phyloP scores from a whole-genome alignment of 1,284 basidiomycete species.

The Fomitopsis schrenkii region DNA sequence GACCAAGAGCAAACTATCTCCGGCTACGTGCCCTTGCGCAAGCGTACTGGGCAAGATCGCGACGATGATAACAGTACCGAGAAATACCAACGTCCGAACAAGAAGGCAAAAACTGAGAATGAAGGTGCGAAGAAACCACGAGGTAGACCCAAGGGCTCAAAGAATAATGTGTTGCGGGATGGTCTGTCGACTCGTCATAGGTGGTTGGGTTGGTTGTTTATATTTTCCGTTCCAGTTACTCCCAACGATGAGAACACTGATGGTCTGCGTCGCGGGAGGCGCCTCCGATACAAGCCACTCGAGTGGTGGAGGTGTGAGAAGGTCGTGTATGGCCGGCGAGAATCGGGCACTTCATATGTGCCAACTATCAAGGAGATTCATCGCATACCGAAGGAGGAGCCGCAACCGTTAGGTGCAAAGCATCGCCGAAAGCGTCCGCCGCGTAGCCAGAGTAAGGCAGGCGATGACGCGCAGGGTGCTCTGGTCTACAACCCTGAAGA shows the following conservation, averaged over 20 bases:
- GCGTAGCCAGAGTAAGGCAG: slow-evolving; percentile 39
- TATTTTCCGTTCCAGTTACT: slow-evolving; percentile 9
- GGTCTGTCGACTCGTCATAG: slow-evolving; percentile 13
- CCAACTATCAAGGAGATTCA: slow-evolving; percentile 83
- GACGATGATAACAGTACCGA: slow-evolving; percentile 14
- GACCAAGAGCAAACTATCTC: slow-evolving; percentile 14
- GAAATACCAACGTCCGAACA: slow-evolving; percentile 10
- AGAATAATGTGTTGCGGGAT: slow-evolving; percentile 21
- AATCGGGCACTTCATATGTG: slow-evolving; percentile 52
- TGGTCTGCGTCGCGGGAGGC: slow-evolving; percentile 69
- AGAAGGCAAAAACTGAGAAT: slow-evolving; percentile 23
- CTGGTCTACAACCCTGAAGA: slow-evolving; percentile 60
- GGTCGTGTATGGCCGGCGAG: slow-evolving; percentile 71
- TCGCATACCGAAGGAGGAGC: slow-evolving; percentile 67
- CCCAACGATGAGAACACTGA: slow-evolving; percentile 18
- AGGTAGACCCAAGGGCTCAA: slow-evolving; percentile 20
- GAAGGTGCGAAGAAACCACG: slow-evolving; percentile 20
- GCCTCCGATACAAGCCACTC: slow-evolving; percentile 74
- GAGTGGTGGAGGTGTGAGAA: slow-evolving; percentile 95
- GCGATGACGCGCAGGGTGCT: slow-evolving; percentile 29
- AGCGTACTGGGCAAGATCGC: slow-evolving; percentile 16
- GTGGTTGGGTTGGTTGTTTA: neutral
- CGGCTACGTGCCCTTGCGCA: slow-evolving; percentile 10
- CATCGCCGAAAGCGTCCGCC: slow-evolving; percentile 37
- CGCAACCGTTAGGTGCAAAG: slow-evolving; percentile 49